Percentiles rank a stretch among this genome's conserved stretches.
phyloP scores from a whole-genome alignment of 2,329 filamentous ascomycete species.

The Penicillium sp. region DNA sequence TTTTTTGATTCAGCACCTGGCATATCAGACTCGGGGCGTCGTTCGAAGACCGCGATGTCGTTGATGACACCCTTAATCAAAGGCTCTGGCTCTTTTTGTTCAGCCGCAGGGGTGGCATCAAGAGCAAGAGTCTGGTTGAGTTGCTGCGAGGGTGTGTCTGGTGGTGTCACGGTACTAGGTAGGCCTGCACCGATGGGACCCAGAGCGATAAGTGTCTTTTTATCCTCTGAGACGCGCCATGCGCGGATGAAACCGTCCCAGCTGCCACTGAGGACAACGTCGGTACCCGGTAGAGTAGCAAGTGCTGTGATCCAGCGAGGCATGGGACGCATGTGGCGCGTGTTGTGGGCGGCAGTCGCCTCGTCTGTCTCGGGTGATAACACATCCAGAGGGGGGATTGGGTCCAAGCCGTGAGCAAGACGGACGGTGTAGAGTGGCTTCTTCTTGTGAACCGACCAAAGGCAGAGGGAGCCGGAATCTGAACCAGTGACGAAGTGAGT shows the following conservation, averaged over 20 bases:
- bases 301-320: slow-evolving; percentile 91
- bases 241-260: slow-evolving; percentile 88
- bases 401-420: slow-evolving; percentile 81
- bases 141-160: slow-evolving; percentile 35
- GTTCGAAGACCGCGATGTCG: slow-evolving; percentile 81
- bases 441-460: slow-evolving; percentile 93
- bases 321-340: slow-evolving; percentile 54
- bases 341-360: slow-evolving; percentile 49
- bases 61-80: slow-evolving; percentile 77
- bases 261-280: slow-evolving; percentile 85
- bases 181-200: slow-evolving; percentile 60
- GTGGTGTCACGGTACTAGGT: slow-evolving; percentile 17
- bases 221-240: slow-evolving; percentile 83
- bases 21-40: slow-evolving; percentile 52
- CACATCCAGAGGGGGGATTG: slow-evolving; percentile 64
- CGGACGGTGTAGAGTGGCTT: slow-evolving; percentile 81
- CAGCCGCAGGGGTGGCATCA: slow-evolving; percentile 27
- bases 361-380: slow-evolving; percentile 71
- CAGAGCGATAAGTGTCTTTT: slow-evolving; percentile 70
- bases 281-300: slow-evolving; percentile 81
- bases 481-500: slow-evolving; percentile 89
- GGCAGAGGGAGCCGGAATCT: slow-evolving; percentile 80
- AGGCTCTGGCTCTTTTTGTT: slow-evolving; percentile 26
- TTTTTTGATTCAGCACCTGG: slow-evolving; percentile 22
- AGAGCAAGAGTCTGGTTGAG: slow-evolving; percentile 36